Conservation (phyloP, 148 eudicot species). For the Chenopodium album region DNA sequence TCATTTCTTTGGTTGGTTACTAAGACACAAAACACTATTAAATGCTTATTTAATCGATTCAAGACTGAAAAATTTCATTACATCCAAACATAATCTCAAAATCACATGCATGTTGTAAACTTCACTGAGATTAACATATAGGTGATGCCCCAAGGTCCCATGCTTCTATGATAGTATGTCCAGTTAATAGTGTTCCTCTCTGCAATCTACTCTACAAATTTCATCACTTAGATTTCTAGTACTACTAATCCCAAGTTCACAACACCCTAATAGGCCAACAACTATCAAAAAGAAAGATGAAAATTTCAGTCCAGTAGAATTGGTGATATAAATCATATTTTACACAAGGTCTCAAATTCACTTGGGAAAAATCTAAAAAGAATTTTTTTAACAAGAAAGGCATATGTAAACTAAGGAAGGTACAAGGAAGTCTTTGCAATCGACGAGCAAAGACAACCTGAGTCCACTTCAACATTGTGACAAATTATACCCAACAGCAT, state of each 20-base stretch:
- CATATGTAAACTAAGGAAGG: neutral
- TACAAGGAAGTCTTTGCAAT: neutral
- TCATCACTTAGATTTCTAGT: neutral
- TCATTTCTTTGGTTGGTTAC: neutral
- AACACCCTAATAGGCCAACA: neutral
- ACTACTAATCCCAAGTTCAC: neutral
- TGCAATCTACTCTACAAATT: neutral
- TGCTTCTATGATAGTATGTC: neutral
- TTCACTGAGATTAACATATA: neutral
- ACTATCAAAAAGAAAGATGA: neutral
- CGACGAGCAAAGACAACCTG: neutral
- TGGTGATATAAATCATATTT: neutral
- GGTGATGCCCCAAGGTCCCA: neutral
- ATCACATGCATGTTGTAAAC: neutral
- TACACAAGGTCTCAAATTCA: neutral
- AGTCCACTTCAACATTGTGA: too few species aligned
- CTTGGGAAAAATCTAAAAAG: too few species aligned
- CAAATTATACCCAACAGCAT: too few species aligned
- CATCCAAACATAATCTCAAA: neutral
- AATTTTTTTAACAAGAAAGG: neutral
- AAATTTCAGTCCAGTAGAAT: neutral
- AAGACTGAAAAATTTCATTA: neutral
- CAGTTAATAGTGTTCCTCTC: neutral
- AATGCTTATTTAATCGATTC: neutral
- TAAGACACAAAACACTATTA: neutral